Base-by-base conservation (phyloP, 345 rosid species). In the Psidium friedrichsthalianum region DNA sequence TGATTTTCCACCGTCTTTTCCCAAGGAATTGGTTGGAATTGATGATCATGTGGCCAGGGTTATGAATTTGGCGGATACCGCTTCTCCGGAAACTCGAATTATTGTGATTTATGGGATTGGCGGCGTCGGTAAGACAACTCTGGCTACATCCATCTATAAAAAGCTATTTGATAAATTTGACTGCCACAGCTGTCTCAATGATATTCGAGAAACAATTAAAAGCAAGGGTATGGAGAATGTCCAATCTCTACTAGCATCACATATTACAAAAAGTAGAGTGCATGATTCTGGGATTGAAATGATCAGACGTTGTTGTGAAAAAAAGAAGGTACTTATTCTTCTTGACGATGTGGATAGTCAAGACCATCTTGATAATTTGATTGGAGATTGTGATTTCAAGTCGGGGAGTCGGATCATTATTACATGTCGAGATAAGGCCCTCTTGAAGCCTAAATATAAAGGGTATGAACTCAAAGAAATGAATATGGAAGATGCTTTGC, bases 81-180 rank as follows among this genome's bases (percentile, higher is more conserved):
- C 18, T 59, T 5, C 2, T 59, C 6, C 9, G 0, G 2, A n/a
- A 12, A 2, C 18, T 59, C 36, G 0, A 12, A 5, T 0, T n/a
- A 59, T 59, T n/a, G 8, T 12, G 16, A n/a, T n/a, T 59, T n/a
- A 11, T 59, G 69, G 36, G 0, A 59, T n/a, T 4, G 21, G 55
- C 55, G 55, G 55, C 6, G 15, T 53, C 20, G 55, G 55, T 53
- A 53, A 53, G 55, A 53, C 55, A 53, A 53, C 21, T 53, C 55
- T 53, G 2, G 21, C 55, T 6, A 53, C 20, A 6, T 0, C 5
- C 55, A 53, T 53, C 55, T 53, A 53, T 53, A 14, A 53, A 53
- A 5, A 53, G 55, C 55, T 53, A 5, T 53, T 14, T 53, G 55
- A 5, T 6, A 53, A 14, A 5, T 53, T 53, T 53, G 0, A 53